Evolutionary conservation across 148 eudicot genomes (phyloP), one percentile per base, ranked within the genome.

Genomic region (Rhododendron ferrugineum): DNA sequence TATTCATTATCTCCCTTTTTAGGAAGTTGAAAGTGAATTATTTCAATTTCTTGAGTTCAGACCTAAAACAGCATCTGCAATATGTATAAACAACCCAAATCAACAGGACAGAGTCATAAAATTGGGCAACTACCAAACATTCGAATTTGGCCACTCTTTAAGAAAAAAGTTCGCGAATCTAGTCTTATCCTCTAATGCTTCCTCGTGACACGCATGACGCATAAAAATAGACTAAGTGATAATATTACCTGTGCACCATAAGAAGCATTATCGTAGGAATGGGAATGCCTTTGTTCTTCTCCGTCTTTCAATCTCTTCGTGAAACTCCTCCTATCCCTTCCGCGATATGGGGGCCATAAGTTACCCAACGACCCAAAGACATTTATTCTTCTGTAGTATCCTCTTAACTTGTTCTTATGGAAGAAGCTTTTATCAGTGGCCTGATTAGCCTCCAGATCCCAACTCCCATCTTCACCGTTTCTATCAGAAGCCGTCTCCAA

Each of bases 251-350:
- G 87, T 47, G 56, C 52, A 70, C 83, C 84, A 82, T 83, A 82
- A 36, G 70, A 80, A 62, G 78, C 28, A 81, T 76, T 74, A 54
- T 30, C 42, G 26, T 28, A 56, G 14, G 49, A 11, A 9, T 66
- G 85, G 64, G 86, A 81, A 80, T 79, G 85, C 78, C 77, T 72
- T 84, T 82, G 87, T 58, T 89, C 89, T 80, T 89, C 90, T 54
- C 87, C 89, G 82, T 87, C 90, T 85, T 89, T 87, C 84, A 58
- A 85, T 83, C 87, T 89, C 85, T 89, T 89, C 0, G 82, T 82
- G 79, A 83, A 89, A 81, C 88, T 89, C 80, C 89, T 89, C 22
- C 79, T 56, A 11, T 36, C 82, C 86, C 89, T 66, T 32, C 64
- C 42, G 80, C 84, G 75, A 88, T 85, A 68, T 6, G 83, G 49